These are phyloP conservation scores for Yamadazyma atlantica DNA, from an alignment of 1,139 yeast genomes.

Conservation along the genomic window DNA sequence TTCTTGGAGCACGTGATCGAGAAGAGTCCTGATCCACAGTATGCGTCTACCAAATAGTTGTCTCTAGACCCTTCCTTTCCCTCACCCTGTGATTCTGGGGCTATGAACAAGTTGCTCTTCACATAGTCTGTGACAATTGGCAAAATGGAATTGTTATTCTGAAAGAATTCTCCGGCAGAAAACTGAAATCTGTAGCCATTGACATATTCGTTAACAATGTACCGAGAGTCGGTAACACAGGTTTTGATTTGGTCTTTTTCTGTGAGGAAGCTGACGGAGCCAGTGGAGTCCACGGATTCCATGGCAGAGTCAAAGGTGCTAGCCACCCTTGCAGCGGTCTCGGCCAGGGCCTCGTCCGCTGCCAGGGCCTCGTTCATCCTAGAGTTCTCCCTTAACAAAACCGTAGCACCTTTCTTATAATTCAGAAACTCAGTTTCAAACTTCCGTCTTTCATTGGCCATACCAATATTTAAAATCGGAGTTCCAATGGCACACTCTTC, in stretches of 20 bases:
- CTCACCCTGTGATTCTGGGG: constrained; percentile 4
- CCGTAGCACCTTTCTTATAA: constrained; percentile 84
- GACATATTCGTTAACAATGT: constrained; percentile 76
- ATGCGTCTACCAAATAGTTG: constrained; percentile 83
- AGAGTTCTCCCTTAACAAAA: constrained; percentile 79
- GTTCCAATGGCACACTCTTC: constrained; percentile 95
- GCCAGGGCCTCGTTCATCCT: constrained; percentile 34
- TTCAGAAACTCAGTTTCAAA: constrained; percentile 49
- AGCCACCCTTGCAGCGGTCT: too few species aligned
- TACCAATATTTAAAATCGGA: constrained; percentile 66
- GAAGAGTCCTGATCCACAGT: constrained; percentile 95
- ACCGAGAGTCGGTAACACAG: constrained; percentile 70
- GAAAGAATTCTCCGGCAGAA: constrained; percentile 94
- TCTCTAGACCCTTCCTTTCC: not conserved
- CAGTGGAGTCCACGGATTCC: constrained; percentile 42
- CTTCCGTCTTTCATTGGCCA: constrained; percentile 64
- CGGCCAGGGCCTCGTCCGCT: too few species aligned
- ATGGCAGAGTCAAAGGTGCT: constrained; percentile 25
- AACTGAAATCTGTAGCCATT: constrained; percentile 76
- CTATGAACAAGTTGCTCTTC: constrained; percentile 47
- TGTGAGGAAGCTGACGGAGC: constrained; percentile 17
- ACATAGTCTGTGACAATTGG: constrained; percentile 83
- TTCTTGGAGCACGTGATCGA: constrained; percentile 81
- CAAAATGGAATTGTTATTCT: constrained; percentile 88
- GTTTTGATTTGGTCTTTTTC: constrained; percentile 38